A percentile compares a stretch with the other conserved stretches of the same genome.
These are phyloP conservation scores for Hyaloscypha variabilis DNA, from an alignment of 495 filamentous ascomycete genomes.

Conservation along the genomic window DNA sequence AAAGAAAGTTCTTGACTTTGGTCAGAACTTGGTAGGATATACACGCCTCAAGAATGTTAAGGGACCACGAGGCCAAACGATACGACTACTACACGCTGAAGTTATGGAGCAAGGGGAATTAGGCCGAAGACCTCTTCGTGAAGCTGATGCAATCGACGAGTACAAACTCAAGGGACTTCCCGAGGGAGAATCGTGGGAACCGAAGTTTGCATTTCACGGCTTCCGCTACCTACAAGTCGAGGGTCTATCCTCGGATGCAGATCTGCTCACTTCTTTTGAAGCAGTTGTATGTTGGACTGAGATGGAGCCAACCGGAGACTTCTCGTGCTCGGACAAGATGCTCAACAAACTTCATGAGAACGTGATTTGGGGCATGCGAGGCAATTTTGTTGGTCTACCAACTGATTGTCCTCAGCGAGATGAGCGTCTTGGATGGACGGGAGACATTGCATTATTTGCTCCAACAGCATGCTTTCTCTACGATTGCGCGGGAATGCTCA, in stretches of 20 bases:
- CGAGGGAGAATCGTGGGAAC: slow-evolving; percentile 38
- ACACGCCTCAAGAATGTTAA: slow-evolving; percentile 40
- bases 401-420: slow-evolving; percentile 61
- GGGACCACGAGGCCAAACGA: slow-evolving; percentile 39
- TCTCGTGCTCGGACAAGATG: slow-evolving; percentile 48
- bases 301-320: slow-evolving; percentile 48
- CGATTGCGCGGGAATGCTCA: slow-evolving; percentile 49
- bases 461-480: slow-evolving; percentile 53
- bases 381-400: slow-evolving; percentile 56
- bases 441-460: slow-evolving; percentile 52
- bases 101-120: slow-evolving; percentile 56
- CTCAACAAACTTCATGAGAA: slow-evolving; percentile 54
- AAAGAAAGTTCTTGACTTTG: slow-evolving; percentile 57
- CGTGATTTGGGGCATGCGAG: slow-evolving; percentile 52
- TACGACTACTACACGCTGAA: slow-evolving; percentile 51
- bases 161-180: slow-evolving; percentile 39
- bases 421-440: slow-evolving; percentile 59
- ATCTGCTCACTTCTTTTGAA: slow-evolving; percentile 34
- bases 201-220: slow-evolving; percentile 57
- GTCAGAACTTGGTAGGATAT: slow-evolving; percentile 57
- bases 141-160: slow-evolving; percentile 48
- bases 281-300: slow-evolving; percentile 54
- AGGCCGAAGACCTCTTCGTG: slow-evolving; percentile 48
- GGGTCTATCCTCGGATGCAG: slow-evolving; percentile 41
- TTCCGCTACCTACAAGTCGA: slow-evolving; percentile 56